A percentile compares a stretch with the other conserved stretches of the same genome.
phyloP scores from a whole-genome alignment of 106 monocot species.

The Acorus gramineus region DNA sequence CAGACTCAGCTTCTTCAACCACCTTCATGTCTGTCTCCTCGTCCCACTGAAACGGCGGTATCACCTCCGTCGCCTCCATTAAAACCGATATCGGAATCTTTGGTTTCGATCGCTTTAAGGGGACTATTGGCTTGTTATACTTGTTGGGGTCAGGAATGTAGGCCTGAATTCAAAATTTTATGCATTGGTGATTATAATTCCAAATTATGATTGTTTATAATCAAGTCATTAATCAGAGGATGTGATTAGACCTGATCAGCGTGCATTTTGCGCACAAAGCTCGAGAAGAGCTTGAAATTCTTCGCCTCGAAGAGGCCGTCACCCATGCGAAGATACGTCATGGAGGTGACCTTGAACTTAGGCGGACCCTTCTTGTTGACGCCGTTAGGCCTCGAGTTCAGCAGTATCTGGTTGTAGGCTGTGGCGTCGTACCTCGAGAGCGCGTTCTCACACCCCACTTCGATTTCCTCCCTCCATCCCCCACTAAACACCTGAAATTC shows the following conservation, averaged over 20 bases:
- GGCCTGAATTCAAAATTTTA: slow-evolving; percentile 20
- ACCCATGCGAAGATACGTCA: slow-evolving; percentile 36
- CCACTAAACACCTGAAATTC: slow-evolving; percentile 38
- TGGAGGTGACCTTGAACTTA: slow-evolving; percentile 13
- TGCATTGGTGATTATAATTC: neutral
- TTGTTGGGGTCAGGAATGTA: slow-evolving; percentile 21
- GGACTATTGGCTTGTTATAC: slow-evolving; percentile 20
- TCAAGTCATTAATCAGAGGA: neutral
- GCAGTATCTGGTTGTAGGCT: slow-evolving; percentile 40
- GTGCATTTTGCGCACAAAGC: slow-evolving; percentile 38
- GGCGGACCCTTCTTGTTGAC: slow-evolving; percentile 23
- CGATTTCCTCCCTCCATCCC: slow-evolving; percentile 44
- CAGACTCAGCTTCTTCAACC: slow-evolving; percentile 1
- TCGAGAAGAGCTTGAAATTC: slow-evolving; percentile 31
- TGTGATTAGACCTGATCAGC: slow-evolving; percentile 36
- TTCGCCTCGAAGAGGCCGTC: slow-evolving; percentile 17
- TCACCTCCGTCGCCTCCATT: slow-evolving; percentile 29
- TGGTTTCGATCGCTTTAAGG: slow-evolving; percentile 30
- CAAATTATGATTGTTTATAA: neutral
- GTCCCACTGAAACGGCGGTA: slow-evolving; percentile 33
- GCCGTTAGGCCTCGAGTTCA: slow-evolving; percentile 35
- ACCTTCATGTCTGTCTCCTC: slow-evolving; percentile 26
- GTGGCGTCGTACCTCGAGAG: slow-evolving; percentile 23
- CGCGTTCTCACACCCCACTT: slow-evolving; percentile 48
- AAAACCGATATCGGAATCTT: slow-evolving; percentile 27